Evolutionary conservation across 352 stramenopile genomes (phyloP).

Genomic region (Pythium phragmitis): DNA sequence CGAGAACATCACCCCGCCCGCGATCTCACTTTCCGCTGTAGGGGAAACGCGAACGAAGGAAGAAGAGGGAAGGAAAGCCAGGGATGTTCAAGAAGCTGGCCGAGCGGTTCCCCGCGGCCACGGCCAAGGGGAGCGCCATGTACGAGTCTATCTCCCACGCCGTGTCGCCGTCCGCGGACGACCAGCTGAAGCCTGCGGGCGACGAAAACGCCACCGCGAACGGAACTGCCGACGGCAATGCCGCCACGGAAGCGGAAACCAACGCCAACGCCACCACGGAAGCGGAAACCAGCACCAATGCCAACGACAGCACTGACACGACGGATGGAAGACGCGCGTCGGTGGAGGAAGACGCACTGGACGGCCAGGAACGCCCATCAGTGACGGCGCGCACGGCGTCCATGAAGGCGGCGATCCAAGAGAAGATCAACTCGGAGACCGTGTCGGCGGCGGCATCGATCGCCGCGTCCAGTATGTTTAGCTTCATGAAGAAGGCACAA

Average conservation of each 20-base stretch:
- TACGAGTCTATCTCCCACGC: constrained; percentile 59
- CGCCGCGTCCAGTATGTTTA: constrained; percentile 70
- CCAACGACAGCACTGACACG: background rate
- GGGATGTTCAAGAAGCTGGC: constrained; percentile 80
- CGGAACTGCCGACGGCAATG: constrained; percentile 15
- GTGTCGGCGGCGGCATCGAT: constrained; percentile 64
- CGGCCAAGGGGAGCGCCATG: constrained; percentile 47
- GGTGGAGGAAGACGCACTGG: background rate
- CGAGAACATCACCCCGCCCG: constrained; percentile 12
- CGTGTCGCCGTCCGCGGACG: constrained; percentile 29
- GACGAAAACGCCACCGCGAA: constrained; percentile 10
- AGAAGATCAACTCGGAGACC: constrained; percentile 72
- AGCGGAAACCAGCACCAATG: background rate
- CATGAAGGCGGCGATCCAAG: constrained; percentile 52
- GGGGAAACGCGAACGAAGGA: background rate
- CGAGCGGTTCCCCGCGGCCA: constrained; percentile 66
- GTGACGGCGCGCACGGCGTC: constrained; percentile 33
- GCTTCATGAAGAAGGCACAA: constrained; percentile 85
- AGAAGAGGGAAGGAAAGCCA: background rate
- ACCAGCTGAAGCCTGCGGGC: constrained; percentile 15
- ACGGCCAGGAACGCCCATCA: constrained; percentile 12
- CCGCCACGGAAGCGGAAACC: background rate
- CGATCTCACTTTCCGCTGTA: constrained; percentile 1
- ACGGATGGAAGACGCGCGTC: background rate
- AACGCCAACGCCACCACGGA: background rate